Evolutionary conservation across 306 rosid species (phyloP), one percentile per base, ranked within the genome.

Genomic region (Glycine tomentella): DNA sequence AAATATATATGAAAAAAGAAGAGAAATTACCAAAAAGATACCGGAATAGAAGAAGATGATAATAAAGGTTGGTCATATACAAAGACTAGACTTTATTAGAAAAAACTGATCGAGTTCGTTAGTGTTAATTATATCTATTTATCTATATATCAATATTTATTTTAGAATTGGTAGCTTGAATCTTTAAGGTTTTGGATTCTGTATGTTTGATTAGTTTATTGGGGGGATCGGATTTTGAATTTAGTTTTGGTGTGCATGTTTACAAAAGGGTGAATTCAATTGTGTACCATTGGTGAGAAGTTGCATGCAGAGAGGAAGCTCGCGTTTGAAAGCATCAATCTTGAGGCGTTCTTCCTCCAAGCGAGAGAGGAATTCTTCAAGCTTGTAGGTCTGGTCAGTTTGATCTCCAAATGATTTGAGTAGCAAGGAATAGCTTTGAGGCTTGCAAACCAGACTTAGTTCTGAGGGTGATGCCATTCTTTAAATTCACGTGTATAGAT

Each of bases 241-340:
- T 50, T 25, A 42, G 85, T 14, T 17, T 44, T 45, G 61, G 56
- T 72, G 45, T 49, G 78, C 69, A 12, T 31, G 64, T 64, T 45
- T 68, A 16, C 38, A 3, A 66, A 72, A 57, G 57, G 56, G 50
- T 14, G 44, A 59, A 12, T 4, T 42, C 8, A 12, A 44, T 55
- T 72, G 61, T 40, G 33, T 87, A 92, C 99, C 99, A 46, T 91
- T 93, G 80, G 95, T 85, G 80, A 96, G 97, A 40, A 96, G 99
- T 79, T 96, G 99, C 98, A 96, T 96, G 97, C 98, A 96, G 79
- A 96, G 98, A 82, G 99, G 99, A 72, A 96, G 97, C 77, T 96
- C 98, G 44, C 99, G 97, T 87, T 96, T 96, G 94, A 96, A 96
- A 67, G 95, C 98, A 57, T 96, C 98, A 44, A 96, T 96, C 87